Percentiles rank a stretch among this genome's conserved stretches.
phyloP scores from a whole-genome alignment of 306 rosid genomes.

The Parietaria judaica region DNA sequence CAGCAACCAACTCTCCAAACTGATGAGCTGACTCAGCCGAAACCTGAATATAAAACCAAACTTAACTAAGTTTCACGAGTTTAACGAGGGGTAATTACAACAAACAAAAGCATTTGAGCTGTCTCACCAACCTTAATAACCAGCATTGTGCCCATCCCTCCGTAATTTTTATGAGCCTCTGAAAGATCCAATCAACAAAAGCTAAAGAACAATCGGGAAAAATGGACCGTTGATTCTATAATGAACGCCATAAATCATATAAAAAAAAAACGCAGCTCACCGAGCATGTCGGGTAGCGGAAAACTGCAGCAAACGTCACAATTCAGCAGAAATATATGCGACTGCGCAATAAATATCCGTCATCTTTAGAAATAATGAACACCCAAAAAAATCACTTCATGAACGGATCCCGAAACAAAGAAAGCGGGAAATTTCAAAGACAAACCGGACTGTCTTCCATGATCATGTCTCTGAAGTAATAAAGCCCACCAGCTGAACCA shows the following conservation, averaged over 20 bases:
- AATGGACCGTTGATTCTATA: neutral
- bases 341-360: conserved; percentile 43
- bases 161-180: conserved; percentile 39
- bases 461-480: conserved; percentile 71
- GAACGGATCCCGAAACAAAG: neutral
- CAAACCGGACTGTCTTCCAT: conserved; percentile 90
- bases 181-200: conserved; percentile 7
- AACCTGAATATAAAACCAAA: conserved; percentile 46
- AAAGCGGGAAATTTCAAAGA: conserved; percentile 1
- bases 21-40: conserved; percentile 79
- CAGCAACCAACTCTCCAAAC: conserved; percentile 95
- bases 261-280: conserved; percentile 31
- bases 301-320: conserved; percentile 97
- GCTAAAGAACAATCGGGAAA: neutral
- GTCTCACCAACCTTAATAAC: conserved; percentile 35
- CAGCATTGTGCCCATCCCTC: conserved; percentile 46
- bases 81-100: conserved; percentile 7
- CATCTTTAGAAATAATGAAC: neutral
- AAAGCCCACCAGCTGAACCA: conserved; percentile 89
- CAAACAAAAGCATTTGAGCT: neutral
- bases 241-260: neutral
- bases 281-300: conserved; percentile 81
- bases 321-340: conserved; percentile 80
- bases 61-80: neutral
- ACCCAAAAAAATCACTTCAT: no score